Conservation (phyloP, 176 grass and related monocot species). For the Oryza longistaminata region DNA sequence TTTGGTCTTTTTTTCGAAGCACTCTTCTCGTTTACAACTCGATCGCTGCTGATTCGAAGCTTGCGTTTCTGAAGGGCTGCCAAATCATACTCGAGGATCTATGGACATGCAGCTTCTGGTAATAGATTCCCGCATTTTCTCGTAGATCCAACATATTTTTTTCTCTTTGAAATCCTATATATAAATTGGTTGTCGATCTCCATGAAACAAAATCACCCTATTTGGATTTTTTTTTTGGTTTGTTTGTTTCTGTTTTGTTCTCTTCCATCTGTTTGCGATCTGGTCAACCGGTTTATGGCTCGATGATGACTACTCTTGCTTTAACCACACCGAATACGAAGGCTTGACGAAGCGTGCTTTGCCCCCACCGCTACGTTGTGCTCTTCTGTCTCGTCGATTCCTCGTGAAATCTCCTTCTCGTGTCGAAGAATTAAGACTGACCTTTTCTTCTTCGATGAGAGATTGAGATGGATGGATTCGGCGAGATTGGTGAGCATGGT, state of each 20-base stretch:
- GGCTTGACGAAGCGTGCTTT: not conserved
- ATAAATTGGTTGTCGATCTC: no score
- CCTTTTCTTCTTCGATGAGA: not conserved
- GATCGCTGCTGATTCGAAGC: not conserved
- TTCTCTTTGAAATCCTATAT: no score
- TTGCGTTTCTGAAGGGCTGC: constrained; percentile 22
- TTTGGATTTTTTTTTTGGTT: no score
- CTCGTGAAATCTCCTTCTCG: constrained; percentile 23
- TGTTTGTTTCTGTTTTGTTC: not conserved
- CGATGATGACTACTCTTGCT: constrained; percentile 59
- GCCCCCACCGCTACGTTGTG: not conserved
- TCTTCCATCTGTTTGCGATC: not conserved
- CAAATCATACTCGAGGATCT: constrained; percentile 22
- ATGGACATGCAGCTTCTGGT: constrained; percentile 44
- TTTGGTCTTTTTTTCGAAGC: not conserved
- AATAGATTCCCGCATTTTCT: constrained; percentile 16
- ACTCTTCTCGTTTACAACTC: constrained; percentile 27
- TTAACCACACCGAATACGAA: constrained; percentile 60
- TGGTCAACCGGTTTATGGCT: constrained; percentile 1
- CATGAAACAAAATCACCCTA: not conserved
- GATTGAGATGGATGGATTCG: constrained; percentile 8
- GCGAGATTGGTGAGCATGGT: not conserved
- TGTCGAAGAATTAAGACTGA: not conserved
- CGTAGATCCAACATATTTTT: not conserved
- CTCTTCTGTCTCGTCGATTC: not conserved